A percentile compares a stretch with the other conserved stretches of the same genome.
Conservation (phyloP, 2,329 filamentous ascomycete genomes). For the Sporothrix humicola region DNA sequence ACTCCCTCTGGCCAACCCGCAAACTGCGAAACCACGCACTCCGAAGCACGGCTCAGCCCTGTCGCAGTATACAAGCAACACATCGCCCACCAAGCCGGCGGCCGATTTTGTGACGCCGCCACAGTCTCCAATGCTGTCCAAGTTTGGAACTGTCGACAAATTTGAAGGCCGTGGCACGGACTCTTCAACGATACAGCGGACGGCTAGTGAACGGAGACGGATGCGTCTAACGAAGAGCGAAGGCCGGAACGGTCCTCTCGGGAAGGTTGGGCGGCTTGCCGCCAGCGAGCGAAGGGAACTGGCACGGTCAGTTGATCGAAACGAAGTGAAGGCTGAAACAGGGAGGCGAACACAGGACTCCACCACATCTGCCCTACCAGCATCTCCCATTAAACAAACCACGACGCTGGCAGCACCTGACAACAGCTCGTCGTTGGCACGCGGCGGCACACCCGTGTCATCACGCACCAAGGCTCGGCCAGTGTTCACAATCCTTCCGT, state of each 20-base stretch:
- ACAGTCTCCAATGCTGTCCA: not conserved
- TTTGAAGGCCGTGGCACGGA: not conserved
- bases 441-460: not conserved
- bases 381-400: not conserved
- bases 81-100: conserved; percentile 33
- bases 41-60: conserved; percentile 38
- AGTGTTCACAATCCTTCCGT: not conserved
- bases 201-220: conserved; percentile 26
- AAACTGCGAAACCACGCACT: not conserved
- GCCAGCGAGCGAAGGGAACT: conserved; percentile 7
- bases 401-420: not conserved
- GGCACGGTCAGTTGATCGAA: conserved; percentile 7
- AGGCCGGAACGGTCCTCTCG: conserved; percentile 13
- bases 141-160: not conserved
- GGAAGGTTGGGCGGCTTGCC: conserved; percentile 11
- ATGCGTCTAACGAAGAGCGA: conserved; percentile 34
- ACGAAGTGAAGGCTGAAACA: not conserved
- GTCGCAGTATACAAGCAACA: conserved; percentile 41
- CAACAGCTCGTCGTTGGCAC: not conserved
- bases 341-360: not conserved
- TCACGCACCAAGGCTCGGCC: not conserved
- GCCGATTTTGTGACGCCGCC: conserved; percentile 1
- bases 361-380: not conserved
- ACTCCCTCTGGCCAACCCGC: not conserved
- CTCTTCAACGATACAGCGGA: not conserved